A percentile compares a stretch with the other conserved stretches of the same genome.
Evolutionary conservation across 2,329 filamentous ascomycete genomes (phyloP).

Genomic region (Dothidotthia symphoricarpi): DNA sequence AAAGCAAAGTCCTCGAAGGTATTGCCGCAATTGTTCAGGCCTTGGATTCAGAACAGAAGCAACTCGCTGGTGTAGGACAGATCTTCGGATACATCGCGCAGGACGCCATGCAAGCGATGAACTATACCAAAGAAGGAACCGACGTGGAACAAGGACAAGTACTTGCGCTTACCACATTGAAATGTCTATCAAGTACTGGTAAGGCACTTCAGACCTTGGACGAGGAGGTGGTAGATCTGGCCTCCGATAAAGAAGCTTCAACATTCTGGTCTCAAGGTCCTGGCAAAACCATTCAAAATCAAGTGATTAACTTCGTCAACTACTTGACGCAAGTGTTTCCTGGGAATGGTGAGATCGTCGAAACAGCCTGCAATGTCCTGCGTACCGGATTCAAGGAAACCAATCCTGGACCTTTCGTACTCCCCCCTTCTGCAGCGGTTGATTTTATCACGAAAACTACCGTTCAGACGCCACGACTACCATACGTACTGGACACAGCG

Average conservation of each 20-base stretch:
- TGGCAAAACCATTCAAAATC: conserved; percentile 52
- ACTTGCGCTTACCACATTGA: conserved; percentile 55
- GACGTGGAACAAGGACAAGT: conserved; percentile 45
- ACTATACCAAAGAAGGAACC: conserved; percentile 31
- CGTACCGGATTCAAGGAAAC: conserved; percentile 73
- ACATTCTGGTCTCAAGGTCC: conserved; percentile 52
- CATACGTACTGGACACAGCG: conserved; percentile 67
- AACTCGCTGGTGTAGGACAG: conserved; percentile 55
- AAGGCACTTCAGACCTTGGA: conserved; percentile 68
- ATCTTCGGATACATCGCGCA: conserved; percentile 62
- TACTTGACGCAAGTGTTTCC: conserved; percentile 56
- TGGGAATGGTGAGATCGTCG: conserved; percentile 64
- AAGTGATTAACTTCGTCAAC: conserved; percentile 53
- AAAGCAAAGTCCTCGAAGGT: conserved; percentile 70
- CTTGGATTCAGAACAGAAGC: conserved; percentile 57
- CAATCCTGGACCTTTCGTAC: conserved; percentile 73
- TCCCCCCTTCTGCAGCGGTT: conserved; percentile 64
- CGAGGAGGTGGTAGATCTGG: conserved; percentile 67
- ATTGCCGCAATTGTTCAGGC: conserved; percentile 76
- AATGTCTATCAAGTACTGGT: conserved; percentile 68
- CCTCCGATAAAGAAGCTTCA: conserved; percentile 46
- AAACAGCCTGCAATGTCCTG: conserved; percentile 69
- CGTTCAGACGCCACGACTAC: conserved; percentile 63
- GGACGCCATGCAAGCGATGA: conserved; percentile 53
- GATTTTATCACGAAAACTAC: conserved; percentile 62